Evolutionary conservation across 1,284 basidiomycete species (phyloP).

Genomic region (Irpex sp.): DNA sequence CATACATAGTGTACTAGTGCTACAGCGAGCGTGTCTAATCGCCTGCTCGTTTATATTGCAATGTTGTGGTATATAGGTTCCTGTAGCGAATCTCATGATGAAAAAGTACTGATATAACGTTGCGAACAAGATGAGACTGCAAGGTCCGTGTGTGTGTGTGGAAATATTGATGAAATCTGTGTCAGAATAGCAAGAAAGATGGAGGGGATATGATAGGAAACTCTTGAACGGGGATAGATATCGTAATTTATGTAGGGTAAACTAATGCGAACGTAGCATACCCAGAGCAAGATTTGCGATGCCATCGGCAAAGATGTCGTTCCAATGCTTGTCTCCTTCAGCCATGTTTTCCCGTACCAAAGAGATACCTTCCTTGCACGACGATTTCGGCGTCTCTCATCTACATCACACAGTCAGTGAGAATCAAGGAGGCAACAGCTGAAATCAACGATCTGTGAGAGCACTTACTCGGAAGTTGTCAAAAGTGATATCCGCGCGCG

Average conservation of each 20-base stretch:
- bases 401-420: conserved; percentile 7
- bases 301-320: conserved; percentile 21
- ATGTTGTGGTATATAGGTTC: neutral
- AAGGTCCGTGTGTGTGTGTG: neutral
- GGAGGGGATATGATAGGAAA: neutral
- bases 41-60: conserved; percentile 1
- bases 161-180: no score
- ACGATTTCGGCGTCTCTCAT: conserved; percentile 40
- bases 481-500: conserved; percentile 37
- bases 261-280: neutral
- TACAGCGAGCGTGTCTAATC: neutral
- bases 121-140: neutral
- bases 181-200: neutral
- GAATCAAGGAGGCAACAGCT: neutral
- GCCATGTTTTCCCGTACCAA: conserved; percentile 20
- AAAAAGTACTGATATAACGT: neutral
- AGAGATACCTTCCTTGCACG: conserved; percentile 29
- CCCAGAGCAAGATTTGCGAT: conserved; percentile 13
- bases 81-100: neutral
- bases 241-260: no score
- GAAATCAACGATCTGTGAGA: neutral
- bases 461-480: conserved; percentile 34
- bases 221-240: no score
- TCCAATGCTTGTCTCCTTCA: conserved; percentile 20
- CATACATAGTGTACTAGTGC: neutral